Percentiles rank a stretch among this genome's conserved stretches.
phyloP scores from a whole-genome alignment of 1,284 basidiomycete species.

The Paramarasmius palmivorus region DNA sequence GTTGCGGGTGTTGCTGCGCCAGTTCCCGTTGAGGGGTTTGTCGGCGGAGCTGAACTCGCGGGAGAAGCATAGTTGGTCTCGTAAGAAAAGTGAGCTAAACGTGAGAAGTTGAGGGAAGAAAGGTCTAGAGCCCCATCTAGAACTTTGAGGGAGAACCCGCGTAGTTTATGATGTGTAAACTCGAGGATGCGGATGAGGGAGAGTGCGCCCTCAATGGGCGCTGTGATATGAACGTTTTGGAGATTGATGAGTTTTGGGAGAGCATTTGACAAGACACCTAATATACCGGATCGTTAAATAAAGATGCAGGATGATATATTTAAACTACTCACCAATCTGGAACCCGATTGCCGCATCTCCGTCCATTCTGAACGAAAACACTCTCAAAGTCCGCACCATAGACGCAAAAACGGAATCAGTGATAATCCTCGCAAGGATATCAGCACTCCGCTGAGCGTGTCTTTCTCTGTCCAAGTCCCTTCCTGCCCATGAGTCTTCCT shows the following conservation, averaged over 20 bases:
- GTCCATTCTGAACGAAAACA: constrained; percentile 53
- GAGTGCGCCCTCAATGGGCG: constrained; percentile 52
- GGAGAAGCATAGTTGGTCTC: constrained; percentile 25
- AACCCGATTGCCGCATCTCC: constrained; percentile 56
- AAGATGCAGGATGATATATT: neutral
- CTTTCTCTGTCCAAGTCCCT: constrained; percentile 39
- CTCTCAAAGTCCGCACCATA: constrained; percentile 55
- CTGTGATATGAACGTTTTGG: constrained; percentile 60
- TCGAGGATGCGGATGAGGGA: constrained; percentile 55
- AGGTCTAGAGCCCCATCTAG: constrained; percentile 53
- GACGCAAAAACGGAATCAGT: constrained; percentile 59
- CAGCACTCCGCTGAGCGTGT: constrained; percentile 67
- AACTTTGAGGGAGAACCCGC: constrained; percentile 56
- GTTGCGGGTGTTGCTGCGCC: neutral
- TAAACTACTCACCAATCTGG: constrained; percentile 52
- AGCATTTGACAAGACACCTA: constrained; percentile 69
- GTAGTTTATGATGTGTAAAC: constrained; percentile 48
- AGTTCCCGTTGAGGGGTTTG: constrained; percentile 20
- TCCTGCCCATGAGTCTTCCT: constrained; percentile 12
- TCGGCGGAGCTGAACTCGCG: constrained; percentile 28
- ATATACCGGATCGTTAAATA: neutral
- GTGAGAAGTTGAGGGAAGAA: constrained; percentile 54
- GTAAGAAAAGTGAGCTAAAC: constrained; percentile 60
- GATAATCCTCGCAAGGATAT: constrained; percentile 67
- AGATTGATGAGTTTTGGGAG: constrained; percentile 62